phyloP scores from a whole-genome alignment of 2,329 filamentous ascomycete species.

The Fusarium tuaranense region DNA sequence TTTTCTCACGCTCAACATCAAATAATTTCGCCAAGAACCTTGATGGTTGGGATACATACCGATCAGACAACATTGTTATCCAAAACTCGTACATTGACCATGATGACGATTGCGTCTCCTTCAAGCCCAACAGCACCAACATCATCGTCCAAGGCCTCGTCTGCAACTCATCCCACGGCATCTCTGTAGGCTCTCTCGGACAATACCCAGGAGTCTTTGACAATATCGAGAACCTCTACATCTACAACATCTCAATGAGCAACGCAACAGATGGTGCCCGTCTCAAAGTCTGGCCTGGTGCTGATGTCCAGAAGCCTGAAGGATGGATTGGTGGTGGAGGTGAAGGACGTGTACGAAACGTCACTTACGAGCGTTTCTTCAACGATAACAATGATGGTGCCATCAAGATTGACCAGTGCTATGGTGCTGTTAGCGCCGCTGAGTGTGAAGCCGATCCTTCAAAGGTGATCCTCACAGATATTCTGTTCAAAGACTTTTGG shows the following conservation, averaged over 20 bases:
- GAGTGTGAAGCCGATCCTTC: constrained; percentile 4
- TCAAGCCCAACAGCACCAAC: constrained; percentile 78
- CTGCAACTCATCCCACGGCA: constrained; percentile 78
- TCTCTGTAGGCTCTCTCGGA: constrained; percentile 77
- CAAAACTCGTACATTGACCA: constrained; percentile 69
- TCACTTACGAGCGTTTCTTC: constrained; percentile 73
- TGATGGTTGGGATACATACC: constrained; percentile 73
- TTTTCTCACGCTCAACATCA: constrained; percentile 66
- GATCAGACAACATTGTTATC: constrained; percentile 71
- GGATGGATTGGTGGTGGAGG: constrained; percentile 68
- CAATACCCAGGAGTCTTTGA: constrained; percentile 73
- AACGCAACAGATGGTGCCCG: constrained; percentile 73
- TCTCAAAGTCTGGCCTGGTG: constrained; percentile 79
- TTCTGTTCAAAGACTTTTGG: constrained; percentile 42
- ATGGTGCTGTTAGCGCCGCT: constrained; percentile 6
- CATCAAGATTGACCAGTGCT: constrained; percentile 38
- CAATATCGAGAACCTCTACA: constrained; percentile 74
- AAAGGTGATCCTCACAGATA: constrained; percentile 32
- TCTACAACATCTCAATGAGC: constrained; percentile 68
- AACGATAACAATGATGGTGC: constrained; percentile 67
- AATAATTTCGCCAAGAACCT: constrained; percentile 70
- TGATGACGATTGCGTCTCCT: constrained; percentile 72
- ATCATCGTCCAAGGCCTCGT: constrained; percentile 73
- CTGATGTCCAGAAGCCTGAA: constrained; percentile 48
- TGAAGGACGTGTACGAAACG: constrained; percentile 67